These are phyloP conservation scores for Ilyonectria sp. DNA, from an alignment of 2,329 filamentous ascomycete species.

Conservation along the genomic window DNA sequence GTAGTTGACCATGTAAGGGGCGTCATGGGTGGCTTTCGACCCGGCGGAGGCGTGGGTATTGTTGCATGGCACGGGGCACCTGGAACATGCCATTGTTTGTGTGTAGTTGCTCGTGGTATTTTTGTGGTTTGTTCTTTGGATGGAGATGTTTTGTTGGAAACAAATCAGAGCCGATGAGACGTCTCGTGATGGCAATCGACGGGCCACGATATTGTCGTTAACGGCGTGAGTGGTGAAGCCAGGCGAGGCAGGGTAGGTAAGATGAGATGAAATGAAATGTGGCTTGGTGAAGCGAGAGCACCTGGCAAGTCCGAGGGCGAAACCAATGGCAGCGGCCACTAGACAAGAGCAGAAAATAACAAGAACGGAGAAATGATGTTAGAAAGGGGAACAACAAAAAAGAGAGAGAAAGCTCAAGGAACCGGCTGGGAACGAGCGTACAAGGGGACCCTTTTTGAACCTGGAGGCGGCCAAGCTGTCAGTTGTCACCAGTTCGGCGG, in stretches of 20 bases:
- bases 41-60: slow-evolving; percentile 9
- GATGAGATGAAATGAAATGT: background rate
- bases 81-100: slow-evolving; percentile 23
- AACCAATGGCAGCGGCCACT: slow-evolving; percentile 7
- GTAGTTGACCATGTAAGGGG: slow-evolving; percentile 36
- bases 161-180: background rate
- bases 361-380: background rate
- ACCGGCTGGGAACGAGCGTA: background rate
- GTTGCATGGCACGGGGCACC: slow-evolving; percentile 4
- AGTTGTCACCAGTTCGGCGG: slow-evolving; percentile 17
- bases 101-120: background rate
- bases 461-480: slow-evolving; percentile 14
- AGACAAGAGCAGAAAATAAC: background rate
- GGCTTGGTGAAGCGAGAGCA: background rate
- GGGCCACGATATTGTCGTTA: background rate
- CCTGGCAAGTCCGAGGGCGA: background rate
- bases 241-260: background rate
- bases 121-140: background rate
- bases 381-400: slow-evolving; percentile 1
- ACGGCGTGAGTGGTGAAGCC: background rate
- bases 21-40: slow-evolving; percentile 13
- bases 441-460: background rate
- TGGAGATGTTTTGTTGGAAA: background rate
- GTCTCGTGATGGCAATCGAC: background rate
- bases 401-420: background rate